Evolutionary conservation across 176 grass and related monocot species (phyloP).

Genomic region (Cymbopogon citratus): DNA sequence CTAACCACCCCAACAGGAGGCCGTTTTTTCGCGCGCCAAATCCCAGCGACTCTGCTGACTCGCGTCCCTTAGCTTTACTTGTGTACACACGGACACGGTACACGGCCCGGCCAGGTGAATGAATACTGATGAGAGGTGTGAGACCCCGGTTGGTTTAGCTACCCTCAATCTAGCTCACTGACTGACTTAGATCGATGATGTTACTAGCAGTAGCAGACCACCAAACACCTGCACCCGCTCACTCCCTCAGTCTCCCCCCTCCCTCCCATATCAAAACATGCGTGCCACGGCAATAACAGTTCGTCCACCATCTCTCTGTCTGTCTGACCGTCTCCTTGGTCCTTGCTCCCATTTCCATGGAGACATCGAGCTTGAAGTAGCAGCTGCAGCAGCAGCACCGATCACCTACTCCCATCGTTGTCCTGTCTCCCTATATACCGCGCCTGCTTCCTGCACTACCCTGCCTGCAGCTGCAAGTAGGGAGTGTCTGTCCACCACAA

Average conservation of each 20-base stretch:
- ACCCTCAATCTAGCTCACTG: constrained; percentile 23
- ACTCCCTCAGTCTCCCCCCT: neutral
- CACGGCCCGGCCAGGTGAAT: neutral
- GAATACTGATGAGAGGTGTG: too few relatives aligned
- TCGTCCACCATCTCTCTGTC: neutral
- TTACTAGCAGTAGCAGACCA: constrained; percentile 13
- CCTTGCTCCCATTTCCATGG: neutral
- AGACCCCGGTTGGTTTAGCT: constrained; percentile 27
- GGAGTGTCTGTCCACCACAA: neutral
- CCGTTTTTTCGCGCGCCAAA: neutral
- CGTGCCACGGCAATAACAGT: neutral
- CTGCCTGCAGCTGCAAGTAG: neutral
- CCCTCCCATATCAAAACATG: constrained; percentile 16
- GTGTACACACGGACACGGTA: neutral
- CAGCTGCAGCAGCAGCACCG: neutral
- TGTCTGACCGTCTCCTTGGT: too few relatives aligned
- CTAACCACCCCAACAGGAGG: neutral
- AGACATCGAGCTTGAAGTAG: neutral
- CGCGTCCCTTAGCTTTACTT: neutral
- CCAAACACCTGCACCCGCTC: neutral
- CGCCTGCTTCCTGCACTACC: neutral
- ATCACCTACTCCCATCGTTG: neutral
- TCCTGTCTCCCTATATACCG: neutral
- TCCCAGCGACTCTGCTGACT: constrained; percentile 23
- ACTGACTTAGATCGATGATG: neutral